Evolutionary conservation across 345 rosid species (phyloP).

Genomic region (Linum tenue): DNA sequence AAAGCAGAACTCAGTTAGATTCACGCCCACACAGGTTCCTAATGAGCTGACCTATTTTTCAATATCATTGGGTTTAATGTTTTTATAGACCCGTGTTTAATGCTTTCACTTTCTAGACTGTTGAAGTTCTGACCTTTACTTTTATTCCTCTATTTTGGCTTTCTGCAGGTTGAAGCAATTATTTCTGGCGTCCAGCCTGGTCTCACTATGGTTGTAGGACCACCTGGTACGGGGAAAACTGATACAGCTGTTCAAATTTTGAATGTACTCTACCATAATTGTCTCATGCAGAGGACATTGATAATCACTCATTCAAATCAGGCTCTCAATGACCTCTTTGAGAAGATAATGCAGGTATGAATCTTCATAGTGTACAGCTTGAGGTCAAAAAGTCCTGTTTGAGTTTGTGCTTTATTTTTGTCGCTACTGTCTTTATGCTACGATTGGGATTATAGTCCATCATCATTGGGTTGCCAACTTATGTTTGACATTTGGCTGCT

Average conservation of each 20-base stretch:
- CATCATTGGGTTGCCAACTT: not conserved
- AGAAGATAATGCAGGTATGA: slow-evolving; percentile 88
- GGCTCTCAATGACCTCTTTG: slow-evolving; percentile 97
- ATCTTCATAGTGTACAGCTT: slow-evolving; percentile 2
- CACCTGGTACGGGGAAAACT: slow-evolving; percentile 99
- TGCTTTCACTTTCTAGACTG: not conserved
- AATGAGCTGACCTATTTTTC: not conserved
- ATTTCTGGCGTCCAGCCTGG: slow-evolving; percentile 98
- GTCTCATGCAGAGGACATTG: slow-evolving; percentile 93
- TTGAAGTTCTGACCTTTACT: not conserved
- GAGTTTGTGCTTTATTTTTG: not conserved
- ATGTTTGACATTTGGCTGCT: slow-evolving; percentile 9
- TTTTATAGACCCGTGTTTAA: not conserved
- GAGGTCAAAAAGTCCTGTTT: not conserved
- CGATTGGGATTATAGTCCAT: not conserved
- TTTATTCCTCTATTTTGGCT: not conserved
- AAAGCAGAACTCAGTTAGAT: slow-evolving; percentile 83
- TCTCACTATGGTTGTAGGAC: slow-evolving; percentile 96
- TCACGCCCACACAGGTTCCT: slow-evolving; percentile 86
- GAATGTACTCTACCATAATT: slow-evolving; percentile 92
- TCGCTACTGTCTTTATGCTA: not conserved
- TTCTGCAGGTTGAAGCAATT: slow-evolving; percentile 81
- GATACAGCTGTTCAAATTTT: slow-evolving; percentile 97
- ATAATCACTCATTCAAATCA: slow-evolving; percentile 97
- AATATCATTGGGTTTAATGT: not conserved